Base-by-base conservation (phyloP, 2,329 filamentous ascomycete species). In the Cadophora luteo-olivacea region DNA sequence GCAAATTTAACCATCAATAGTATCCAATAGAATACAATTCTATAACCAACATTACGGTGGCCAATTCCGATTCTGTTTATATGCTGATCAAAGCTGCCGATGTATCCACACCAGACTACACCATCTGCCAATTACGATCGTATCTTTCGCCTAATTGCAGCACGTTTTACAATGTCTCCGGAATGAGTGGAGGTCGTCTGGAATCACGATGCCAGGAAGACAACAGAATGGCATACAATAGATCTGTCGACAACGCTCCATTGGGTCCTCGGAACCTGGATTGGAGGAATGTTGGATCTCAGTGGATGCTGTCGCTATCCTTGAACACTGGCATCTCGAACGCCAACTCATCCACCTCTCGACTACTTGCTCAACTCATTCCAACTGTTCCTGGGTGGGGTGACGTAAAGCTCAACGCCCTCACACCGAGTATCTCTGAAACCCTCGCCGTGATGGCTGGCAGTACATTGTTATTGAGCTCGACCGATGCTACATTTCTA, bases 401-500 rank as follows among this genome's bases (percentile, higher is more conserved):
- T 41, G 78, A 45, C 14, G 57, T 65, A 2, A 61, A 63, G 12
- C 63, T 76, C 2, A 69, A 65, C 25, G 33, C 82, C 0, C 75
- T 79, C 0, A 78, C 90, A 0, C 92, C 92, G 0, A 92, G 89
- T 2, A 83, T 92, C n/a, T 89, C 88, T 0, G 92, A 96, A 78
- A 89, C 90, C 0, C 77, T 96, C 0, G 91, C 92, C 0, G 91
- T 93, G 0, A 84, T 94, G 73, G 85, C 87, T 0, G 87, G 88
- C 4, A 89, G 86, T 45, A 92, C 91, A 0, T 78, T 94, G 0
- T 83, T 94, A 9, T 82, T 89, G 54, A 84, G 86, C 9, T 80
- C 88, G 1, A 79, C 86, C 9, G 83, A 87, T 66, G 81, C 89
- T 0, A 89, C 90, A 0, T 92, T 91, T 74, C 81, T 84, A 0